Evolutionary conservation across 2,329 filamentous ascomycete species (phyloP).

Genomic region (Thelonectria blattea): DNA sequence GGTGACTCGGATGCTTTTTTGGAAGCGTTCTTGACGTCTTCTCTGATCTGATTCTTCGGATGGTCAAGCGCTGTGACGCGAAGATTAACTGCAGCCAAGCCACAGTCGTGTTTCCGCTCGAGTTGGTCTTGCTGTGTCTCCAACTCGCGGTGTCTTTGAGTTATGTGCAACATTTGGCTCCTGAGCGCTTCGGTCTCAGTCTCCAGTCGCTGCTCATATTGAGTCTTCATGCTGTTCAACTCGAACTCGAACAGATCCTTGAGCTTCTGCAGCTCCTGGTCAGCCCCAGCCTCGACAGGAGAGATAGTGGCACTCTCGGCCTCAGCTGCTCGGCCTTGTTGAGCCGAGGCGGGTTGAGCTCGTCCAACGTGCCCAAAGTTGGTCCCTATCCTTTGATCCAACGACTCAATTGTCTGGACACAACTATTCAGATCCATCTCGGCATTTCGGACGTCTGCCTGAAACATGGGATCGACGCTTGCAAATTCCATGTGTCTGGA

Average conservation of each 20-base stretch:
- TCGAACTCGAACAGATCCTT: conserved; percentile 9
- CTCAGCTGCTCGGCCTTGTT: background rate
- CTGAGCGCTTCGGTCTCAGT: conserved; percentile 20
- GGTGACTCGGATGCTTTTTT: background rate
- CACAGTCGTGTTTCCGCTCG: conserved; percentile 35
- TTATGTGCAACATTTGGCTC: conserved; percentile 18
- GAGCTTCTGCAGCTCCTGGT: conserved; percentile 26
- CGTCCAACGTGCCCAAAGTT: conserved; percentile 5
- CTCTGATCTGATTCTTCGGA: background rate
- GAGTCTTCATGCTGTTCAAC: conserved; percentile 1
- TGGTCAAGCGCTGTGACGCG: conserved; percentile 8
- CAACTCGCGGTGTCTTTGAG: conserved; percentile 20
- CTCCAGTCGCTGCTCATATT: conserved; percentile 9
- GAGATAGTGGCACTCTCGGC: no score
- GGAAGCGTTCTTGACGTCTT: background rate
- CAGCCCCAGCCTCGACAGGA: conserved; percentile 10
- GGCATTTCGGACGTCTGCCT: conserved; percentile 21
- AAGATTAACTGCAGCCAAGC: background rate
- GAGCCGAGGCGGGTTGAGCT: conserved; percentile 6
- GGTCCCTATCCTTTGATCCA: conserved; percentile 19
- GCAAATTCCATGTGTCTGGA: conserved; percentile 32
- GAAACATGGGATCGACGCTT: conserved; percentile 28
- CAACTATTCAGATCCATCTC: conserved; percentile 16
- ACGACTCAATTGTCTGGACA: conserved; percentile 11
- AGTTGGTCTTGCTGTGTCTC: conserved; percentile 32